Evolutionary conservation across 2,329 filamentous ascomycete genomes (phyloP).

Genomic region (Passalora sequoiae): DNA sequence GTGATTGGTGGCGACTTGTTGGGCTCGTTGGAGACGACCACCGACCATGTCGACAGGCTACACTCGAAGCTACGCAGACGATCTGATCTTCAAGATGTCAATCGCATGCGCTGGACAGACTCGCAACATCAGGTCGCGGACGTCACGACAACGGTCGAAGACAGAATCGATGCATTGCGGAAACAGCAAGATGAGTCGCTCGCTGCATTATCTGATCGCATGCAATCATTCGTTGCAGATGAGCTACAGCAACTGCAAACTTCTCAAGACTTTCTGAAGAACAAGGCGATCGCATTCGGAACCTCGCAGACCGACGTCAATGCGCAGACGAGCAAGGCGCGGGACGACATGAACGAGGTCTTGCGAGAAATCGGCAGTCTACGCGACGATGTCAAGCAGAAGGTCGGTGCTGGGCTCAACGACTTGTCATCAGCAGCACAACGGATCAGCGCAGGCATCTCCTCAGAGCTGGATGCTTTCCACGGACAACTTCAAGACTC

Average conservation of each 20-base stretch:
- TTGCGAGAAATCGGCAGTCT: conserved; percentile 89
- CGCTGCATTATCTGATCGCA: conserved; percentile 60
- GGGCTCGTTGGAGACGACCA: conserved; percentile 69
- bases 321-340: conserved; percentile 62
- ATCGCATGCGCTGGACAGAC: conserved; percentile 71
- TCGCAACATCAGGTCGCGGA: conserved; percentile 71
- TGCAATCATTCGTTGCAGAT: conserved; percentile 69
- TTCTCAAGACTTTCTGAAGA: conserved; percentile 65
- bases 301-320: conserved; percentile 64
- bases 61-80: conserved; percentile 83
- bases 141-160: conserved; percentile 72
- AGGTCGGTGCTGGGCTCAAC: conserved; percentile 77
- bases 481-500: conserved; percentile 79
- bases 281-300: conserved; percentile 63
- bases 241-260: conserved; percentile 67
- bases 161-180: conserved; percentile 67
- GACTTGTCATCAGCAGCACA: conserved; percentile 79
- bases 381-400: conserved; percentile 78
- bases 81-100: conserved; percentile 74
- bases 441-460: conserved; percentile 81
- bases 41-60: conserved; percentile 72
- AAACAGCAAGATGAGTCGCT: conserved; percentile 68
- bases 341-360: conserved; percentile 83
- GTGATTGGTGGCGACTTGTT: conserved; percentile 71
- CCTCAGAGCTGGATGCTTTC: conserved; percentile 78